These are phyloP conservation scores for Sphagnurus paluster DNA, from an alignment of 1,284 basidiomycete species.

Conservation along the genomic window DNA sequence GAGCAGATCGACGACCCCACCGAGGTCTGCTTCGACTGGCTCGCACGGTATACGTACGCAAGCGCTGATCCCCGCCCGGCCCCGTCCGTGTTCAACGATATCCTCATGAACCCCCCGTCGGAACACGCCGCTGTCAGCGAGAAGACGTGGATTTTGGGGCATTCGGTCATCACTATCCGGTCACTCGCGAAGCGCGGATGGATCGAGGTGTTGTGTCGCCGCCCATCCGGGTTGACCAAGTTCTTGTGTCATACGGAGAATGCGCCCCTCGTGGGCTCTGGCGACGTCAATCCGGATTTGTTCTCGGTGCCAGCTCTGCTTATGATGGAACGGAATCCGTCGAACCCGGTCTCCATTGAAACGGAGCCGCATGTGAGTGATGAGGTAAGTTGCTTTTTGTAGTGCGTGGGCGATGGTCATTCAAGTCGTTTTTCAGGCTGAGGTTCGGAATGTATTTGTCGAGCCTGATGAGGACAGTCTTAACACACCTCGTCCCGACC, in stretches of 20 bases:
- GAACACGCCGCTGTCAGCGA: constrained; percentile 45
- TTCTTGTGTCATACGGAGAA: constrained; percentile 94
- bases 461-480: constrained; percentile 20
- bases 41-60: constrained; percentile 93
- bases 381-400: constrained; percentile 15
- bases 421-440: constrained; percentile 20
- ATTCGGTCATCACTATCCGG: constrained; percentile 85
- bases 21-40: constrained; percentile 98
- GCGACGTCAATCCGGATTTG: constrained; percentile 80
- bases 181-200: constrained; percentile 79
- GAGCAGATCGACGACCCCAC: constrained; percentile 84
- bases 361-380: constrained; percentile 14
- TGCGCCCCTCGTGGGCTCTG: constrained; percentile 78
- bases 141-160: constrained; percentile 89
- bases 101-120: constrained; percentile 56
- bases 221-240: constrained; percentile 88
- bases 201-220: constrained; percentile 85
- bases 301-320: constrained; percentile 71
- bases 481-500: constrained; percentile 50
- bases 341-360: constrained; percentile 31
- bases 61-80: constrained; percentile 92
- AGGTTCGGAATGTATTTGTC: constrained; percentile 27
- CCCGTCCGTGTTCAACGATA: constrained; percentile 76
- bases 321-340: constrained; percentile 65
- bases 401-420: not conserved